Base-by-base conservation (phyloP, 1,139 yeast species). In the Yarrowia galli region DNA sequence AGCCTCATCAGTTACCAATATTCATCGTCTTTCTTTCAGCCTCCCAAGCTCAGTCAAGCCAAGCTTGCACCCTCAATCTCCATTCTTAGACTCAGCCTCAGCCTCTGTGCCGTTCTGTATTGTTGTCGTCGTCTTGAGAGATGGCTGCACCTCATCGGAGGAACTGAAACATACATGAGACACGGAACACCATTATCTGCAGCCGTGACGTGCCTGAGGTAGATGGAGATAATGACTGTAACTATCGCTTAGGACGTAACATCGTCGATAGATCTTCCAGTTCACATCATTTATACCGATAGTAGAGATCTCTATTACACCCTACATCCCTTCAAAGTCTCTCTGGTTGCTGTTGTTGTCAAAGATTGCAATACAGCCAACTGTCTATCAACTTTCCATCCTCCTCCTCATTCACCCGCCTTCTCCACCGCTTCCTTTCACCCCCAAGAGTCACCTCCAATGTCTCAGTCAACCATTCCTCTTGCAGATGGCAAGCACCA, bases 131-230 rank as follows among this genome's bases (percentile, higher is more conserved):
- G 12, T 36, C 5, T 28, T 10, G 32, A 28, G 40, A 6, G 4
- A 8, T 13, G 40, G 45, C 45, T 40, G 45, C 45, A 40, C 5
- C 32, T 46, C 51, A 46, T 46, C 51, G 32, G 15, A 0, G 40
- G 13, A 5, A 28, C 32, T 46, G 51, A 46, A 46, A 46, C 51
- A 46, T 18, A 6, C 16, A 8, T 46, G 51, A 46, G 51, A 46
- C 51, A 46, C 51, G 22, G 16, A 16, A 35, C 12, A 35, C 35
- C 13, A 25, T 25, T 8, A 8, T 25, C 51, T 46, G 51, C 51
- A 46, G 51, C 51, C 51, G 51, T 25, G 45, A 36, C n/a, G n/a
- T n/a, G n/a, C n/a, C n/a, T 36, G 40, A 13, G 40, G n/a, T 6
- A 18, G 45, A 40, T 28, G 8, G 32, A 28, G 32, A 28, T 28